phyloP scores from a whole-genome alignment of 2,329 filamentous ascomycete genomes.

The Endoconidiophora polonica region DNA sequence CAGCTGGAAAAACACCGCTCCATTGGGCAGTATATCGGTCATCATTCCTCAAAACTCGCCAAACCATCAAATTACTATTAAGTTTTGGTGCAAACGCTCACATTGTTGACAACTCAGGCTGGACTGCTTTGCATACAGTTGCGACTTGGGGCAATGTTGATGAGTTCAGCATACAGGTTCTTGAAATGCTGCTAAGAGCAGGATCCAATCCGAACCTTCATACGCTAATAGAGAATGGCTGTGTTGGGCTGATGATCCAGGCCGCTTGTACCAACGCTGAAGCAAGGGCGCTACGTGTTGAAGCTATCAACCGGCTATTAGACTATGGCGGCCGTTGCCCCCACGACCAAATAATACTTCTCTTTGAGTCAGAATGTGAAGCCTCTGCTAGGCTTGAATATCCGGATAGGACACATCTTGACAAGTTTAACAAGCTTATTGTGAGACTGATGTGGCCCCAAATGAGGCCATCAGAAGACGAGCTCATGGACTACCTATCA shows the following conservation, averaged over 20 bases:
- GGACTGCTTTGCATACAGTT: constrained; percentile 4
- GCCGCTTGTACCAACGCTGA: too few species aligned
- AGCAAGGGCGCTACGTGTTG: constrained; percentile 1
- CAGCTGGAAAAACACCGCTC: constrained; percentile 3
- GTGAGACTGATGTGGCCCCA: constrained; percentile 5
- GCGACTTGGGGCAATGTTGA: neutral
- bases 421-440: constrained; percentile 5
- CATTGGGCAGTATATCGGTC: constrained; percentile 7
- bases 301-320: constrained; percentile 5
- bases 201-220: constrained; percentile 6
- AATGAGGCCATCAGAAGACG: neutral
- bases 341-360: constrained; percentile 1
- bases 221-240: constrained; percentile 1
- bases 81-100: constrained; percentile 6
- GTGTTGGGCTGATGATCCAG: constrained; percentile 4
- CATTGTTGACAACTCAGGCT: constrained; percentile 3
- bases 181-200: constrained; percentile 2
- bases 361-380: constrained; percentile 5
- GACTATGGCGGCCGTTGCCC: constrained; percentile 3
- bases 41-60: neutral
- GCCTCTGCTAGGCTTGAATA: neutral
- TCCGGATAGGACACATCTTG: constrained; percentile 1
- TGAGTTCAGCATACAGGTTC: constrained; percentile 1
- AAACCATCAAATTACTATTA: constrained; percentile 7
- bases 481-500: constrained; percentile 6